Percentiles rank a stretch among this genome's conserved stretches.
Evolutionary conservation across 306 rosid species (phyloP).

Genomic region (Lathyrus aphaca): DNA sequence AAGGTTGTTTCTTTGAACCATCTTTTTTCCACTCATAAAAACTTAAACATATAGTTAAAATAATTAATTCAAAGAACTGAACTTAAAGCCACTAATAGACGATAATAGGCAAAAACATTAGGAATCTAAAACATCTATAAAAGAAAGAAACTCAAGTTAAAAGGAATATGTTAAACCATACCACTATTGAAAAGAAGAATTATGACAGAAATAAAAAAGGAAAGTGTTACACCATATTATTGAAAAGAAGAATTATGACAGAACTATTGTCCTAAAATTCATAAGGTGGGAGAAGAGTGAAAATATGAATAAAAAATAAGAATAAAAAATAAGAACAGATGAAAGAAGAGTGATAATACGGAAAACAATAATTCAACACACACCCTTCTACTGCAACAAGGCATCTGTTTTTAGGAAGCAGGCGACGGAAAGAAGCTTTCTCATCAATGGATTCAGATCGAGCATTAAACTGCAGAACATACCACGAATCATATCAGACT

Average conservation of each 20-base stretch:
- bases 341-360: constrained; percentile 10
- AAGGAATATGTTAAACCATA: constrained; percentile 18
- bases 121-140: constrained; percentile 9
- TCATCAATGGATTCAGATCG: constrained; percentile 74
- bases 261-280: not conserved
- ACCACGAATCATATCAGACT: constrained; percentile 28
- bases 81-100: constrained; percentile 16
- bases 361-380: constrained; percentile 29
- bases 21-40: constrained; percentile 96
- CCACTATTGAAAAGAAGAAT: constrained; percentile 11
- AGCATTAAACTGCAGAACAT: constrained; percentile 75
- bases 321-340: no score
- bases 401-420: constrained; percentile 78
- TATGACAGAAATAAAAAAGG: constrained; percentile 10
- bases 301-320: not conserved
- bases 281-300: not conserved
- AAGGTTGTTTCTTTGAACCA: constrained; percentile 90
- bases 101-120: constrained; percentile 2
- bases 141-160: not conserved
- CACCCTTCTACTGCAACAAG: constrained; percentile 85
- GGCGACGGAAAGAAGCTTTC: constrained; percentile 78
- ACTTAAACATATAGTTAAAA: constrained; percentile 41
- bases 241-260: constrained; percentile 13
- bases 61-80: constrained; percentile 33
- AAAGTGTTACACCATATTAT: not conserved